Evolutionary conservation across 1,284 basidiomycete species (phyloP).

Genomic region (Leccinum griseonigrum): DNA sequence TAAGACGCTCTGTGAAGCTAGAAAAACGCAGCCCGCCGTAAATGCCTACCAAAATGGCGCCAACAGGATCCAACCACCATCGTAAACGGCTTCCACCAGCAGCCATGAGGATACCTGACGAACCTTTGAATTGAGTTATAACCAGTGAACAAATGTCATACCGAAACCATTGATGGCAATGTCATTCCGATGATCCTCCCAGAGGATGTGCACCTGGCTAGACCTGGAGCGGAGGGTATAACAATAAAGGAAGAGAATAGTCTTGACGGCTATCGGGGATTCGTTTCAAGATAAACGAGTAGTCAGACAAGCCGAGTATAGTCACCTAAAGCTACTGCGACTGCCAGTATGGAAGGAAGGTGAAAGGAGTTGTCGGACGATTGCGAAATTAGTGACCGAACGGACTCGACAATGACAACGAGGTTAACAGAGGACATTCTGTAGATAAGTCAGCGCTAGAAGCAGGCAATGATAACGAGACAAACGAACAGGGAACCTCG

Average conservation of each 20-base stretch:
- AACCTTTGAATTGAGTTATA: conserved; percentile 8
- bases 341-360: conserved; percentile 79
- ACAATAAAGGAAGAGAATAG: conserved; percentile 86
- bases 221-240: conserved; percentile 74
- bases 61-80: conserved; percentile 86
- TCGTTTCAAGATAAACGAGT: not conserved
- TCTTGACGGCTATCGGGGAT: conserved; percentile 66
- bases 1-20: conserved; percentile 26
- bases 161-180: conserved; percentile 80
- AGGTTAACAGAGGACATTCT: conserved; percentile 87
- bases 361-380: conserved; percentile 70
- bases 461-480: not conserved
- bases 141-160: conserved; percentile 29
- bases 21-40: conserved; percentile 3
- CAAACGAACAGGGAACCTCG: conserved; percentile 64
- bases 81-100: conserved; percentile 84
- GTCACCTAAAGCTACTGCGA: conserved; percentile 77
- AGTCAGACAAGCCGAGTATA: not conserved
- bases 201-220: conserved; percentile 90
- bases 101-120: conserved; percentile 81
- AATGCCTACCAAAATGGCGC: conserved; percentile 67
- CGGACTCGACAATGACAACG: conserved; percentile 83
- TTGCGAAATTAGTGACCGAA: conserved; percentile 64
- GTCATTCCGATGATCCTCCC: conserved; percentile 95
- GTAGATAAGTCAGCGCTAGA: conserved; percentile 18